Conservation (phyloP, 768 basidiomycete species). For the Gloeopeniophorella convolvens region DNA sequence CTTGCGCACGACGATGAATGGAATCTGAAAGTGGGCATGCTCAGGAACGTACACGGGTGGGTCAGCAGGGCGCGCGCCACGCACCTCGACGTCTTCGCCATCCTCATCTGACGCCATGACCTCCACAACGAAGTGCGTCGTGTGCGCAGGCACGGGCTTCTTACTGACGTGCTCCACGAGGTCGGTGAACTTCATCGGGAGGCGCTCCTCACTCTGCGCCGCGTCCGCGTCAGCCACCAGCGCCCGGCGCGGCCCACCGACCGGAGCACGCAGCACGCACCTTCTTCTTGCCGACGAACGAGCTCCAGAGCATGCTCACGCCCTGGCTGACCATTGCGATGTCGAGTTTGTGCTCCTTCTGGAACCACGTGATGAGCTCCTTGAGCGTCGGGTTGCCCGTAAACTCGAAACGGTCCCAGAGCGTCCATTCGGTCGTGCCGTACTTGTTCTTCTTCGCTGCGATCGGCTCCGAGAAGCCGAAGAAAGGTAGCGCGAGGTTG, state of each 20-base stretch:
- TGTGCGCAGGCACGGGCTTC: constrained; percentile 82
- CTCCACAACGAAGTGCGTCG: constrained; percentile 83
- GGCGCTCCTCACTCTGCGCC: constrained; percentile 75
- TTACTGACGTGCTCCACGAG: constrained; percentile 92
- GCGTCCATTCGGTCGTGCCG: constrained; percentile 84
- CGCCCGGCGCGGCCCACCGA: neutral
- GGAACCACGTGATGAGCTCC: constrained; percentile 82
- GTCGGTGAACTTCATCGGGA: constrained; percentile 85
- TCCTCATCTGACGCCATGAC: constrained; percentile 91
- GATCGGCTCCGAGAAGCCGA: constrained; percentile 97
- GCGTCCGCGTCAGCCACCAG: constrained; percentile 7
- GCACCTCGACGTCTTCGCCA: constrained; percentile 91
- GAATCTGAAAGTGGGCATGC: constrained; percentile 49
- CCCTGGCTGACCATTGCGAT: constrained; percentile 96
- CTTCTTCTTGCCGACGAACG: constrained; percentile 91
- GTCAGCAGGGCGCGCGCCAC: too few relatives aligned
- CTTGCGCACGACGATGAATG: constrained; percentile 73
- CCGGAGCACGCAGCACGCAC: constrained; percentile 43
- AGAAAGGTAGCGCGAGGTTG: constrained; percentile 96
- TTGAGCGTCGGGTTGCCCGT: constrained; percentile 81
- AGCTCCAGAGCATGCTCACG: constrained; percentile 97
- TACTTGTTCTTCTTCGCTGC: constrained; percentile 87
- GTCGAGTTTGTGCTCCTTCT: constrained; percentile 75
- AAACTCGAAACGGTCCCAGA: constrained; percentile 98
- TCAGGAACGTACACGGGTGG: constrained; percentile 2